Base-by-base conservation (phyloP, 208 protist genomes). In the Trypanosoma rangeli region DNA sequence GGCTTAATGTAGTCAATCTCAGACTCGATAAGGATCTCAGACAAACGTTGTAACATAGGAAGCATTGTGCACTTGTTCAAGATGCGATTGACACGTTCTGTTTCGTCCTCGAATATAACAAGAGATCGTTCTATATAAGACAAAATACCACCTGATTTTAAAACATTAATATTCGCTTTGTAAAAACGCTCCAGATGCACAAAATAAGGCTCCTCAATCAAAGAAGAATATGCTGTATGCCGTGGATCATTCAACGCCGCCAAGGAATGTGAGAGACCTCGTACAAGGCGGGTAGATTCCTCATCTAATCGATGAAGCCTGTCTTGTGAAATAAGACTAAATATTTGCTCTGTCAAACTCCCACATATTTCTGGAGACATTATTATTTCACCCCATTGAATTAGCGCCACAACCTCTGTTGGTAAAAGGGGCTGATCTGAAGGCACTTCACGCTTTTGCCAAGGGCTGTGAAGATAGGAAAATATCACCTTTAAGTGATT, bases 391-490 rank as follows among this genome's bases (percentile, higher is more conserved):
- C 68, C 73, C 86, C 86, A 93, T 16, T 90, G 57, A 50, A 85
- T 66, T 1, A 89, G 58, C 0, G 87, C 80, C 37, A 93, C 68
- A 39, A 87, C 79, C 62, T 92, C 86, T 18, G 87, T 95, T 12
- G 86, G 81, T 54, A 86, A 70, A 75, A 95, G 78, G 33, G 72
- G 75, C 66, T 93, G 90, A 33, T 89, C 84, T 15, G 76, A 42
- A 15, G 90, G 90, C 37, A 93, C 52, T 5, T 85, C 90, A 24
- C 76, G 73, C 62, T 93, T 91, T 50, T 92, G 82, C 90, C 90
- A 95, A 29, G 76, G 82, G 80, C 87, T 88, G 73, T 95, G 90
- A 55, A 91, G 68, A 59, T 92, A 95, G 28, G 83, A 90, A 77
- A 95, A 95, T 31, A 82, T 75, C 29, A 77, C 70, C 68, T 85